These are phyloP conservation scores for Backusella tuberculispora DNA, from an alignment of 192 early-diverging fungal genomes.

Conservation along the genomic window DNA sequence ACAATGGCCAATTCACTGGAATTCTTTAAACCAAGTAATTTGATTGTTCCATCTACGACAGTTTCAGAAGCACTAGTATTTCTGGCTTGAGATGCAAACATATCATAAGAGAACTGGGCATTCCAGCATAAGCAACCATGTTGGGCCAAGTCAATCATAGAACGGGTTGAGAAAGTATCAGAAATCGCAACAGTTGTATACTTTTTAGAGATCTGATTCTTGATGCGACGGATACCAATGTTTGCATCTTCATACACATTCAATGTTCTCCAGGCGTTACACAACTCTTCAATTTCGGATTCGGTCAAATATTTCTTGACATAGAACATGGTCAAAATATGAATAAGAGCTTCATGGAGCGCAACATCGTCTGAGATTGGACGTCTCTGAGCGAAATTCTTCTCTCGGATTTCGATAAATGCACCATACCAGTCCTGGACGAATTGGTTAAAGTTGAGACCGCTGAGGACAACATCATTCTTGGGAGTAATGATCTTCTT, in stretches of 20 bases:
- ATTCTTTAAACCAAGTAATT: not conserved
- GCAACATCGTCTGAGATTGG: not conserved
- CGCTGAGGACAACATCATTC: not conserved
- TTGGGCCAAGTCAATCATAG: slow-evolving; percentile 26
- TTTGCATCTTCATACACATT: slow-evolving; percentile 24
- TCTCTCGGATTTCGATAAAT: slow-evolving; percentile 1
- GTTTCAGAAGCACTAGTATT: not conserved
- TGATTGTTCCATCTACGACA: not conserved
- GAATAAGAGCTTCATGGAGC: slow-evolving; percentile 12
- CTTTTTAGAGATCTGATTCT: slow-evolving; percentile 10
- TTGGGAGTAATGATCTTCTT: not conserved
- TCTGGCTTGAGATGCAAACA: not conserved
- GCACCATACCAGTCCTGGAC: slow-evolving; percentile 17
- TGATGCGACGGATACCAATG: slow-evolving; percentile 14
- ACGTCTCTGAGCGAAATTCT: not conserved
- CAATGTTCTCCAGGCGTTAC: slow-evolving; percentile 4
- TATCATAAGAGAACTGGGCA: slow-evolving; percentile 29
- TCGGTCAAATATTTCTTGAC: not conserved
- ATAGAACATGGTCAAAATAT: not conserved
- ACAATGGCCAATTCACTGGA: slow-evolving; percentile 22
- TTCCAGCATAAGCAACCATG: slow-evolving; percentile 34
- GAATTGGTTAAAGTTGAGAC: slow-evolving; percentile 9
- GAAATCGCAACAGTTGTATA: slow-evolving; percentile 28
- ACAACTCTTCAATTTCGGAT: slow-evolving; percentile 6
- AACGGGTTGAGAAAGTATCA: slow-evolving; percentile 19